Evolutionary conservation across 2,329 filamentous ascomycete species (phyloP), one percentile per base, ranked within the genome.

Genomic region (Rhexocercosporidium sp.): DNA sequence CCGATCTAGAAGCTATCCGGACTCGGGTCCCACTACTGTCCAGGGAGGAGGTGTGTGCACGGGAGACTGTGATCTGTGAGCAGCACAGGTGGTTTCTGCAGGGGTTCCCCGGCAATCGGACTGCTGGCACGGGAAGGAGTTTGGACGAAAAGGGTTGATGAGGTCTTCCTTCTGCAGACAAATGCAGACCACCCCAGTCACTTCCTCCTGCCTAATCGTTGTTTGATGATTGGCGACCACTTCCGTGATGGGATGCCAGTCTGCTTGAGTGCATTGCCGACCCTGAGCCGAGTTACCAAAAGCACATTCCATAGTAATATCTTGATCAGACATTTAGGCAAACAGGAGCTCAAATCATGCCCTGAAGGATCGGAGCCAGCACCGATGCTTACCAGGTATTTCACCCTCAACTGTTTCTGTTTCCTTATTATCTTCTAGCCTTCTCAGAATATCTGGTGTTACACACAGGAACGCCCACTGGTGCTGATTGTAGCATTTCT

Each of bases 1-100:
- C 25, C 54, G 31, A 57, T 57, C 34, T 39, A 20, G 54, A 25
- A 57, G 34, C 34, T 57, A n/a, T n/a, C n/a, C n/a, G n/a, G n/a
- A n/a, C n/a, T n/a, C n/a, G n/a, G n/a, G 34, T 57, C 20, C 44
- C n/a, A 47, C 44, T 20, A 47, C n/a, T 22, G 9, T 47, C n/a
- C 34, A 22, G n/a, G 31, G 31, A 18, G 20, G 34, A 34, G 29
- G 59, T 37, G 22, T 54, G 61, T 63, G 37, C n/a, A 31, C 31
- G 56, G 27, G 34, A 44, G 37, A 46, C 25, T 31, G 4, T 18
- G 27, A 4, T 29, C 49, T 31, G 54, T 41, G n/a, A 22, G 54
- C n/a, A 39, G n/a, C 34, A 16, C 9, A 22, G 41, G 34, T 25
- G 31, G 31, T 20, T 18, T 4, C 16, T 27, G 18, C 46, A 39